These are phyloP conservation scores for Nemania serpens DNA, from an alignment of 2,329 filamentous ascomycete species.

Conservation along the genomic window DNA sequence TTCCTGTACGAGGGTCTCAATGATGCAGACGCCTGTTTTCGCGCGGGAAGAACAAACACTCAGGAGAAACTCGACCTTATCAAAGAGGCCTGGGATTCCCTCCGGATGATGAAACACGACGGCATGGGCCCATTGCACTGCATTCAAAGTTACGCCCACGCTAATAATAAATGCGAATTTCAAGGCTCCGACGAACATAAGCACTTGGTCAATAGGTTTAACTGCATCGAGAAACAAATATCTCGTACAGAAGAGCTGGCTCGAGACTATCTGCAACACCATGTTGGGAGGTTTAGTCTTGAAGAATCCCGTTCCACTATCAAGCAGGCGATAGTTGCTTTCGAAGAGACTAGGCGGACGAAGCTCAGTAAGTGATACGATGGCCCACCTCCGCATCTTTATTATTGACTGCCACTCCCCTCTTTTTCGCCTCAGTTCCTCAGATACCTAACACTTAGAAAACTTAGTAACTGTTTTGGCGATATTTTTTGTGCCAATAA, in stretches of 20 bases:
- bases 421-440: background rate
- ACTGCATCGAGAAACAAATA: slow-evolving; percentile 4
- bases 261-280: slow-evolving; percentile 6
- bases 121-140: background rate
- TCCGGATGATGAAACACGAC: background rate
- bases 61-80: background rate
- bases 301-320: background rate
- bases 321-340: background rate
- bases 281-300: background rate
- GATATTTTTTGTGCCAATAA: background rate
- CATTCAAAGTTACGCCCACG: background rate
- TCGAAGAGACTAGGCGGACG: background rate
- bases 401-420: too few relatives aligned
- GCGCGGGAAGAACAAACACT: background rate
- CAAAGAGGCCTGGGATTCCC: background rate
- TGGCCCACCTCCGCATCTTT: background rate
- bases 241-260: background rate
- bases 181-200: background rate
- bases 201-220: background rate
- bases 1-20: background rate
- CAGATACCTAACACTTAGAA: background rate
- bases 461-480: background rate
- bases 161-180: background rate
- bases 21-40: background rate
- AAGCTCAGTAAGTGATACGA: background rate